A percentile compares a stretch with the other conserved stretches of the same genome.
Conservation (phyloP, 495 filamentous ascomycete species). For the Corynascus novoguineensis region DNA sequence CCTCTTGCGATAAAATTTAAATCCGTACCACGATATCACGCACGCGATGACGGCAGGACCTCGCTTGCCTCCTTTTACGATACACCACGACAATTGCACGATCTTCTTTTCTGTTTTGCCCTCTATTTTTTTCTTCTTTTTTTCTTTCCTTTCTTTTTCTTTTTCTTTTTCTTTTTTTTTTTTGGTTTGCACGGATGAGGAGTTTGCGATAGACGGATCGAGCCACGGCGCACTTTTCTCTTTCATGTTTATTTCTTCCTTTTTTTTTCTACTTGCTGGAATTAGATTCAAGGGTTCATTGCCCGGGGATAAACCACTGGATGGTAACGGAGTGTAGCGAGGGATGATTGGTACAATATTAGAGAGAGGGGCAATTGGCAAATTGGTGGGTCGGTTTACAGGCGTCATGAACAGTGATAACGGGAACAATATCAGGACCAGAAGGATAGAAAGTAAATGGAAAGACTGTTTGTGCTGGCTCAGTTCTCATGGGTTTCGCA, state of each 20-base stretch:
- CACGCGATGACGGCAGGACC: conserved; percentile 11
- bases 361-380: neutral
- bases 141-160: neutral
- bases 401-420: neutral
- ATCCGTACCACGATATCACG: no score
- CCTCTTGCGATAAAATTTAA: no score
- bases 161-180: neutral
- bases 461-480: conserved; percentile 7
- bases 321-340: neutral
- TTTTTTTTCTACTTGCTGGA: neutral
- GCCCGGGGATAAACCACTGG: neutral
- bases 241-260: neutral
- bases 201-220: conserved; percentile 5
- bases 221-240: neutral
- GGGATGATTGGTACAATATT: neutral
- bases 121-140: neutral
- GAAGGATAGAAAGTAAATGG: neutral
- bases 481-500: neutral
- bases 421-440: neutral
- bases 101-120: neutral
- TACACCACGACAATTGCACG: neutral
- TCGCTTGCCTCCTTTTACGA: conserved; percentile 8
- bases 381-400: conserved; percentile 7
- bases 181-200: neutral
- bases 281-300: conserved; percentile 4